These are phyloP conservation scores for Chaetomidium leptoderma DNA, from an alignment of 495 filamentous ascomycete genomes.

Conservation along the genomic window DNA sequence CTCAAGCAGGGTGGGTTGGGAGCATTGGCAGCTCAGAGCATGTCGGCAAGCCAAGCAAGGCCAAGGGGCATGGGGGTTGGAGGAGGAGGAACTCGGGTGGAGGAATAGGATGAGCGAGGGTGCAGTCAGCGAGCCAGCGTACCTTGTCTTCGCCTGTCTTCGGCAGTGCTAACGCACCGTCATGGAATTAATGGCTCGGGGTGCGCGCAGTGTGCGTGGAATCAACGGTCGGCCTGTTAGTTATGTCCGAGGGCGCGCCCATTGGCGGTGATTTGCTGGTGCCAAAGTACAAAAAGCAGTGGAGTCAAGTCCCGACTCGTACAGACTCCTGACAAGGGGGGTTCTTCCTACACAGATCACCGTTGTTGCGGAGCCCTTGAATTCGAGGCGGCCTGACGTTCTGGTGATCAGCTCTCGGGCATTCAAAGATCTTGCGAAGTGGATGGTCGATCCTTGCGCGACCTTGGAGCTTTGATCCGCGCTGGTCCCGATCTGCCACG, in stretches of 20 bases:
- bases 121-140: conserved; percentile 1
- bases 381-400: not conserved
- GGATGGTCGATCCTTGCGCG: not conserved
- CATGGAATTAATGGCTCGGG: conserved; percentile 6
- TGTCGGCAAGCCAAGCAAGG: not conserved
- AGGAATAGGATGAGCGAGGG: not conserved
- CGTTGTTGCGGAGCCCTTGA: conserved; percentile 6
- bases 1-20: not conserved
- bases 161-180: conserved; percentile 11
- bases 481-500: not conserved
- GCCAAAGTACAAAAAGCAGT: conserved; percentile 6
- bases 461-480: not conserved
- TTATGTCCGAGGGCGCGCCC: conserved; percentile 35
- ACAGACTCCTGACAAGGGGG: not conserved
- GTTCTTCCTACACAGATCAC: conserved; percentile 3
- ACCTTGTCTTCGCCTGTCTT: not conserved
- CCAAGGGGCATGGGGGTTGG: not conserved
- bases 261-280: not conserved
- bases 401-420: conserved; percentile 3
- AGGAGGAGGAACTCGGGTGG: not conserved
- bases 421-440: not conserved
- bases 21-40: conserved; percentile 1
- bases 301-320: conserved; percentile 9
- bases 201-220: conserved; percentile 3
- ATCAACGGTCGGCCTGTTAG: conserved; percentile 35